Base-by-base conservation (phyloP, 73 alveolate species). In the Effrenium voratum region DNA sequence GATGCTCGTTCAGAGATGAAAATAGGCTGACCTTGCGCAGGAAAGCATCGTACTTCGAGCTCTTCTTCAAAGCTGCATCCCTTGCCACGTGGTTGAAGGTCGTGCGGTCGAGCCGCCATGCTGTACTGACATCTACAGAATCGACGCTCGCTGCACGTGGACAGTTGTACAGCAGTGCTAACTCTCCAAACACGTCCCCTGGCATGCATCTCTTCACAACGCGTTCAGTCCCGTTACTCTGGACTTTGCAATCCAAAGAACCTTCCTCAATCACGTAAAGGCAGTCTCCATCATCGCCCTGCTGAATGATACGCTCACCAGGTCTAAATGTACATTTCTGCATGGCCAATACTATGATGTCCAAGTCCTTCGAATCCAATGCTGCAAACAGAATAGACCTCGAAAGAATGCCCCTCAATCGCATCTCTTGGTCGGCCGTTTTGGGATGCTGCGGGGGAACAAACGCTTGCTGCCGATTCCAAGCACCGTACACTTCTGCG, bases 331-430 rank as follows among this genome's bases (percentile, higher is more conserved):
- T 88, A 99, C 99, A 82, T 98, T 93, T 99, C 99, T 99, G 99
- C 99, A 99, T 99, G 36, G 99, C 99, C 52, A 94, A 99, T 44
- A 99, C 99, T 43, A 99, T 99, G 60, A 99, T 99, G 55, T 99
- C 99, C 44, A 99, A 90, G 44, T 97, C 94, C 80, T 90, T 97
- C 50, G 91, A 99, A 47, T 97, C 99, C 95, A 97, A 47, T 4
- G 81, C 34, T 49, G 46, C 76, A 82, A 47, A 50, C n/a, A 47
- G 50, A 50, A 82, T 50, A 12, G 76, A 75, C n/a, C 46, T 44
- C 45, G 90, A 44, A 4, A 79, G 66, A 79, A 79, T 79, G 30
- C 46, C 90, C 90, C 46, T 79, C 90, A 79, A 46, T 44, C 90
- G 90, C 68, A 45, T 79, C 46, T 79, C 90, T 30, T 79, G 90